Evolutionary conservation across 129 eudicot genomes (phyloP), one percentile per base, ranked within the genome.

Genomic region (Artemisia tridentata): DNA sequence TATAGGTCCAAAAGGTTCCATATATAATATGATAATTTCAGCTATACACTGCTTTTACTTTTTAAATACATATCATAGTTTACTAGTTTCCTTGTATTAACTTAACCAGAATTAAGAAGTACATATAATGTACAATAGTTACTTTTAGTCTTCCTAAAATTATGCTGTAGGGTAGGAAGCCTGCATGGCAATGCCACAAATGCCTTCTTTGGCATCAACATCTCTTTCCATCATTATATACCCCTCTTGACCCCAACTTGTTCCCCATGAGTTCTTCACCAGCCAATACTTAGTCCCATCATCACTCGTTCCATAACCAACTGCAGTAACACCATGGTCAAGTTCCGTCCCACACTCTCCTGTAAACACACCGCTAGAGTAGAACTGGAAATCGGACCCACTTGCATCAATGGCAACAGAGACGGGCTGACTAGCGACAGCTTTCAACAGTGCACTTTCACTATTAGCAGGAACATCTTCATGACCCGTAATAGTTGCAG

Each of bases 261-360:
- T 76, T 31, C 75, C 80, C 75, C 80, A 76, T 0, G 80, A 76
- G 34, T 76, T 76, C 71, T 76, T 76, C 43, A 68, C 80, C 2
- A 76, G 71, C 81, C 81, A 77, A 51, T 77, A 69, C 81, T 77
- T 77, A 12, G 72, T 77, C 47, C 81, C 81, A 9, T 77, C 81
- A 34, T 29, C 71, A 62, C 71, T 69, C 1, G 65, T 69, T 45
- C 81, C 81, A 60, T 68, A 76, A 51, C 80, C 75, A 59, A 76
- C 70, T 14, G 80, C 75, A 14, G 75, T 68, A 59, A 76, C 75
- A 14, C 80, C 80, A 49, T 76, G 80, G 17, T 76, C 80, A 21
- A 68, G 80, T 59, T 77, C 75, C 4, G 75, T 69, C 13, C 80
- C 75, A 34, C 79, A 77, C 21, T 69, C 80, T 16, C 80, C 75